Base-by-base conservation (phyloP, 2,329 filamentous ascomycete genomes). In the Lachnellula arida region DNA sequence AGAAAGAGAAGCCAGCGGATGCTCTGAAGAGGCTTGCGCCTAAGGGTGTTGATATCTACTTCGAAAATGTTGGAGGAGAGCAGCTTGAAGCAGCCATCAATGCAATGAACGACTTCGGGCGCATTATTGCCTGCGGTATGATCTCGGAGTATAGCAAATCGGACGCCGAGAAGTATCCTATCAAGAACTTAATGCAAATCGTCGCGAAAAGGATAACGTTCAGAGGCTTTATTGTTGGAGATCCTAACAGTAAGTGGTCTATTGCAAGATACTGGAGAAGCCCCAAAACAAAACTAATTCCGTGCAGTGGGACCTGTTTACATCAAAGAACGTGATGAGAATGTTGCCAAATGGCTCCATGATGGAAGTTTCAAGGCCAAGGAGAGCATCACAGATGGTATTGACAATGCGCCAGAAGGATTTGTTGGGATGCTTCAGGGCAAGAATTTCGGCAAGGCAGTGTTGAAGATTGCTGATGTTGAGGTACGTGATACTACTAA, bases 31-130 rank as follows among this genome's bases (percentile, higher is more conserved):
- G 86, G 55, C 78, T 91, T 6, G 86, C 86, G 1, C 87, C 87
- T 1, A 71, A 89, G 22, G 88, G 88, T 6, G 78, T 92, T 58
- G 87, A 91, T 68, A 90, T 91, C 69, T 91, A 91, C 75, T 92
- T 86, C 67, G 88, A 91, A 72, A 91, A 91, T 63, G 88, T 89
- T 6, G 88, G 88, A 19, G 88, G 87, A 40, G 86, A 89, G 71
- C 85, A 88, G 60, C 77, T 91, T 51, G 84, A 88, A 62, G 86
- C 86, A 40, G 84, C 85, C 0, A 72, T 91, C 48, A 75, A 79
- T 25, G 75, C 76, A 51, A 76, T 89, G 73, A 89, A 88, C 57
- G 64, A 75, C 53, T 81, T 78, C 56, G 88, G 86, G 6, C 78
- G 87, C 56, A 83, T 91, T 51, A 74, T 85, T 64, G 75, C 76